Conservation (phyloP, 116 monocot species). For the Trichopus zeylanicus region DNA sequence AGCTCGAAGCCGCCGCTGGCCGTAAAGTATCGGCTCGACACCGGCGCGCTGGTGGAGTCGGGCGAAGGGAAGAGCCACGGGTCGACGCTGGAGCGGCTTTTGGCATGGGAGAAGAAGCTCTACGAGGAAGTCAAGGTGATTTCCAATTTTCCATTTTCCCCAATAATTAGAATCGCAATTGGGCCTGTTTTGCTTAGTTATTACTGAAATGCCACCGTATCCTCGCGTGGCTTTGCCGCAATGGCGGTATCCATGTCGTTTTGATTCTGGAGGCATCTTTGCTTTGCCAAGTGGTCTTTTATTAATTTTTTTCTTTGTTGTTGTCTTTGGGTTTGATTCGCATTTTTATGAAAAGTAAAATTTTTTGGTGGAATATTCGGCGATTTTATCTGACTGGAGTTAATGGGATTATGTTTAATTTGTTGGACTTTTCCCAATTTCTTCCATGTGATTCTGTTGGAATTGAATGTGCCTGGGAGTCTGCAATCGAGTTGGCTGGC, state of each 20-base stretch:
- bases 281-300: too few species aligned
- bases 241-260: too few species aligned
- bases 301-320: too few species aligned
- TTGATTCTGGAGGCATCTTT: too few species aligned
- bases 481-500: conserved; percentile 7
- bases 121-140: conserved; percentile 96
- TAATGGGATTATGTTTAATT: too few species aligned
- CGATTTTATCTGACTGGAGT: too few species aligned
- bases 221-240: too few species aligned
- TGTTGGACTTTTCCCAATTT: too few species aligned
- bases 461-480: conserved; percentile 7
- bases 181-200: not conserved
- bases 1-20: conserved; percentile 90
- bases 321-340: too few species aligned
- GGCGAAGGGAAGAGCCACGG: conserved; percentile 62
- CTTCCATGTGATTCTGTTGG: conserved; percentile 18
- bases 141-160: not conserved
- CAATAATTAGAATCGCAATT: not conserved
- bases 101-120: conserved; percentile 99
- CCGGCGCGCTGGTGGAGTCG: conserved; percentile 37
- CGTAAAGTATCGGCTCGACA: conserved; percentile 66
- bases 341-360: too few species aligned
- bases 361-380: too few species aligned
- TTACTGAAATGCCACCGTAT: too few species aligned
- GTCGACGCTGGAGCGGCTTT: conserved; percentile 78